Percentiles rank a stretch among this genome's conserved stretches.
phyloP scores from a whole-genome alignment of 805 yeast genomes.

The Wickerhamomyces pijperi region DNA sequence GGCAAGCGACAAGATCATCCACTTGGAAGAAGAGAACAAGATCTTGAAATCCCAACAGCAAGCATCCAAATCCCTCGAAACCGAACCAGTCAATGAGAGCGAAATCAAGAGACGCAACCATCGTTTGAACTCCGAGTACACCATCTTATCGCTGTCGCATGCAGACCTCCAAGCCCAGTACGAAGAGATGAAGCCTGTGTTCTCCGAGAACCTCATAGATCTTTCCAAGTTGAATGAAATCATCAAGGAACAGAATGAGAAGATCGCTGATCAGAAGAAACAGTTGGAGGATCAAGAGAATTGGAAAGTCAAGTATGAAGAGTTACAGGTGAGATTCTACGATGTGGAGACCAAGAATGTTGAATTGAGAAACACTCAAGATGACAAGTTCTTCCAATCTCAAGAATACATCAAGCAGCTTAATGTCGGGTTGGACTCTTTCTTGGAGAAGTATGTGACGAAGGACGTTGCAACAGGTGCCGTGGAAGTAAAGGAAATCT shows the following conservation, averaged over 20 bases:
- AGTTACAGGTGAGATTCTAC: constrained; percentile 36
- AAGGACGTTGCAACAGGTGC: constrained; percentile 13
- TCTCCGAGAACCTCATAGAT: constrained; percentile 41
- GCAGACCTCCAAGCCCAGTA: constrained; percentile 27
- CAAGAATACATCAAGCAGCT: constrained; percentile 19
- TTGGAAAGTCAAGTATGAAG: constrained; percentile 33
- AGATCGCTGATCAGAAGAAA: constrained; percentile 28
- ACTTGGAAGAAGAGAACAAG: constrained; percentile 30
- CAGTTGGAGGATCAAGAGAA: constrained; percentile 33
- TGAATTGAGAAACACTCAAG: constrained; percentile 27
- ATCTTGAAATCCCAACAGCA: constrained; percentile 11
- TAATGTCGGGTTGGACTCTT: constrained; percentile 17
- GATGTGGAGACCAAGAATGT: constrained; percentile 32
- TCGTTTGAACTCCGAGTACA: constrained; percentile 31
- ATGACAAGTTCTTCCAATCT: constrained; percentile 17
- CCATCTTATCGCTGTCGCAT: constrained; percentile 37
- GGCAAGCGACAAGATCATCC: constrained; percentile 44
- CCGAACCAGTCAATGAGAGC: constrained; percentile 12
- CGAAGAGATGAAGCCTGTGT: constrained; percentile 37
- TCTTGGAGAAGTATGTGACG: constrained; percentile 18
- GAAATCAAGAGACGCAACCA: constrained; percentile 31
- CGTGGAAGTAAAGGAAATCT: constrained; percentile 1
- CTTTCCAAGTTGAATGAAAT: constrained; percentile 41
- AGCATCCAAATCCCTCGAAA: background rate
- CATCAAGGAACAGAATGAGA: constrained; percentile 39